Percentiles rank a stretch among this genome's conserved stretches.
These are phyloP conservation scores for Mycena albidolilacea DNA, from an alignment of 768 basidiomycete species.

Conservation along the genomic window DNA sequence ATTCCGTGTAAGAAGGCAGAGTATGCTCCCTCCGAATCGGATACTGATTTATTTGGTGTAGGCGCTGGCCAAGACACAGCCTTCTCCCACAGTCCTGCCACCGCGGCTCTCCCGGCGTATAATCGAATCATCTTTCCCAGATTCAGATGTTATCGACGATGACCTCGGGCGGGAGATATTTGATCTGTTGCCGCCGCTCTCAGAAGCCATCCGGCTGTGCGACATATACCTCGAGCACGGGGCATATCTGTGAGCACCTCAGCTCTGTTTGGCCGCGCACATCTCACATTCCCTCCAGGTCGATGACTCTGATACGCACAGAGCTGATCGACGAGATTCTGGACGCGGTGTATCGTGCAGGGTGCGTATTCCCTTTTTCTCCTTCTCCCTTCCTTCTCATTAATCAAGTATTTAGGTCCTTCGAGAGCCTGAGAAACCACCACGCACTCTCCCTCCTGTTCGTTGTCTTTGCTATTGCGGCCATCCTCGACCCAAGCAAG, in stretches of 20 bases:
- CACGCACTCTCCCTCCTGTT: constrained; percentile 76
- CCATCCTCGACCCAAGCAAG: constrained; percentile 69
- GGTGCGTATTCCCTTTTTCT: constrained; percentile 50
- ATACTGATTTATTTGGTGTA: constrained; percentile 22
- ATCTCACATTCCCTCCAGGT: constrained; percentile 54
- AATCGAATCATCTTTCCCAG: constrained; percentile 53
- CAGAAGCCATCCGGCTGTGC: constrained; percentile 73
- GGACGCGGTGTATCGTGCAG: constrained; percentile 66
- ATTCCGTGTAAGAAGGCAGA: constrained; percentile 58
- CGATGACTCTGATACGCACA: constrained; percentile 65
- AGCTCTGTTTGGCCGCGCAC: constrained; percentile 9
- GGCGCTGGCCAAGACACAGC: constrained; percentile 45
- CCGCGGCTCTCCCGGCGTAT: constrained; percentile 60
- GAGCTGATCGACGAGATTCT: constrained; percentile 74
- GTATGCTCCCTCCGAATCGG: not conserved
- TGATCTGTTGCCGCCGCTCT: constrained; percentile 65
- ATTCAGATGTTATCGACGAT: constrained; percentile 49
- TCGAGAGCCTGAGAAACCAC: constrained; percentile 55
- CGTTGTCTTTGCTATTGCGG: constrained; percentile 75
- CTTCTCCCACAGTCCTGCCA: constrained; percentile 19
- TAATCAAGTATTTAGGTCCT: constrained; percentile 48
- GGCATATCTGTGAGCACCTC: constrained; percentile 64
- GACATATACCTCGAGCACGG: constrained; percentile 78
- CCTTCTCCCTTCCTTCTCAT: not conserved
- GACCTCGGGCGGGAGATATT: constrained; percentile 62